Conservation (phyloP, 2,329 filamentous ascomycete species). For the Aspergillus sp. region DNA sequence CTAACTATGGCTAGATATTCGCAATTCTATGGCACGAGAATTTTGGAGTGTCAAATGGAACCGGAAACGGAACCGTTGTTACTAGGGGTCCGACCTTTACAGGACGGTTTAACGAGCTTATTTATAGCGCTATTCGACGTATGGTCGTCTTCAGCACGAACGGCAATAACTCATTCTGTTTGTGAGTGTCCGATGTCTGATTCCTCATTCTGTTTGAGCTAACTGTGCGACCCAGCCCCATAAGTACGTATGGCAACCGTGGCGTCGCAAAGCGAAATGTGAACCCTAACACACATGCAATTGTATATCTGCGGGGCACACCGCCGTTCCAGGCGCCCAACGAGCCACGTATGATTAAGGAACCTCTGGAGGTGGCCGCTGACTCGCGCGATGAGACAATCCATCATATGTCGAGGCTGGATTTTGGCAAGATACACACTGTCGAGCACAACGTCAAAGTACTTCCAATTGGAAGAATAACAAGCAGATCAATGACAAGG, state of each 20-base stretch:
- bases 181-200: slow-evolving; percentile 25
- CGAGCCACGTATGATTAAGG: slow-evolving; percentile 37
- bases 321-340: slow-evolving; percentile 12
- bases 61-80: slow-evolving; percentile 4
- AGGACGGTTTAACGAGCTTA: slow-evolving; percentile 21
- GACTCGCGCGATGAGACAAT: slow-evolving; percentile 23
- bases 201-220: neutral
- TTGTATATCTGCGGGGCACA: slow-evolving; percentile 34
- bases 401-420: slow-evolving; percentile 37
- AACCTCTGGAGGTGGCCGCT: slow-evolving; percentile 36
- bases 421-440: slow-evolving; percentile 43
- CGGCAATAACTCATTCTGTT: slow-evolving; percentile 31
- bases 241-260: slow-evolving; percentile 40
- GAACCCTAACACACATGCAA: slow-evolving; percentile 36
- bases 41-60: slow-evolving; percentile 5
- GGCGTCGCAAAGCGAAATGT: slow-evolving; percentile 40
- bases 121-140: slow-evolving; percentile 32
- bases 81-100: slow-evolving; percentile 14
- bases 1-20: slow-evolving; percentile 26
- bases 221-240: slow-evolving; percentile 28
- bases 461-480: slow-evolving; percentile 39
- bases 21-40: slow-evolving; percentile 33
- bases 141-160: slow-evolving; percentile 33
- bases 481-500: slow-evolving; percentile 22
- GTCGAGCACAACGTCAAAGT: slow-evolving; percentile 47